Evolutionary conservation across 2,329 filamentous ascomycete species (phyloP), one percentile per base, ranked within the genome.

Genomic region (Phaeomoniella chlamydospora): DNA sequence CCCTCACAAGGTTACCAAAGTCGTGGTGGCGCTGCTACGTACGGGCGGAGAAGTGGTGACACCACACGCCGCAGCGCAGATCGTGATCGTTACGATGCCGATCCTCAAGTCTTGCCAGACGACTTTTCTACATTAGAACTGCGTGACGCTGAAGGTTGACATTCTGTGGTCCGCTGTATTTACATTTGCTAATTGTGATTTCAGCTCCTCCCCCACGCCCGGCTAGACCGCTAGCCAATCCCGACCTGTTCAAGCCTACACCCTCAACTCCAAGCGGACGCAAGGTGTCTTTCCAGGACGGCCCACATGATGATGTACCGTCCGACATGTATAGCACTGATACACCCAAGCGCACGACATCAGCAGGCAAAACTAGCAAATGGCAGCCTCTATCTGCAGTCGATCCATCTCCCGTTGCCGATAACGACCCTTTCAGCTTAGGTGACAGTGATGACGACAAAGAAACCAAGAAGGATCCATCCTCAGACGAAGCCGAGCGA

Each of bases 391-490:
- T 98, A 47, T 85, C 87, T 10, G 71, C 79, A 0, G 76, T 94
- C 11, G 83, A 92, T 44, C 85, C 87, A 1, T 79, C 74, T 43
- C 87, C 88, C 11, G 80, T 94, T 42, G 70, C 72, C 13, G 86
- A 96, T 47, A 88, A 94, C 49, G 90, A 98, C 52, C 90, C 90
- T 0, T 98, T 98, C 61, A 94, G 86, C 50, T 70, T 98, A 11
- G 90, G 90, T 4, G 88, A 96, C 48, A 93, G 85, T 50, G 88
- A 96, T 46, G 87, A 94, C 46, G 90, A 98, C 58, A 80, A 80
- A 47, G 83, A 87, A 36, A 58, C 65, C 12, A 90, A 86, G 15
- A 36, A 30, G 18, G 34, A 12, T 6, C 6, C 4, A 9, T 18
- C 13, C n/a, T 30, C 14, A 4, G 43, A 45, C 29, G 55, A 55